These are phyloP conservation scores for Mycena floridula DNA, from an alignment of 768 basidiomycete genomes.

Conservation along the genomic window DNA sequence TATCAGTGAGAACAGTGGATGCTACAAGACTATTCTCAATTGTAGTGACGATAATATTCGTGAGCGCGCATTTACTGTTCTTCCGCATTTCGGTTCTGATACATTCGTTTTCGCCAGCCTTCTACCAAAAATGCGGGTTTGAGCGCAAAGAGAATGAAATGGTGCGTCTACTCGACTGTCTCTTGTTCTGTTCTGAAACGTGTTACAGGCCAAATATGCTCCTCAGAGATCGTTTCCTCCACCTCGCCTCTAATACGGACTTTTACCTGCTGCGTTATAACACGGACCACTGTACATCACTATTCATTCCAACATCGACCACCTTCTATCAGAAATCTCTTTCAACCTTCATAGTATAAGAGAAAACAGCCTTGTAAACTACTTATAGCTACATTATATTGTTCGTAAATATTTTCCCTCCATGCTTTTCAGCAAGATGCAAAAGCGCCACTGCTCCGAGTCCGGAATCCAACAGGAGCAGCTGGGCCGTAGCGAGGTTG, in stretches of 20 bases:
- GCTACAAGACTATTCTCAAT: constrained; percentile 98
- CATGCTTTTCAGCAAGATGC: too few relatives aligned
- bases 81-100: constrained; percentile 4
- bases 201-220: constrained; percentile 60
- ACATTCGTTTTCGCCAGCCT: constrained; percentile 46
- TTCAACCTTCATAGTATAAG: too few relatives aligned
- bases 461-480: too few relatives aligned
- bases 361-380: too few relatives aligned
- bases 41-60: constrained; percentile 89
- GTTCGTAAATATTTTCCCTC: too few relatives aligned
- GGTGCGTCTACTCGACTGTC: constrained; percentile 38
- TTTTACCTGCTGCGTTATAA: too few relatives aligned
- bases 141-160: constrained; percentile 91
- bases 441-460: too few relatives aligned
- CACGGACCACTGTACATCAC: too few relatives aligned
- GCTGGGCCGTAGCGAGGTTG: too few relatives aligned
- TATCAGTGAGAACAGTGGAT: constrained; percentile 73
- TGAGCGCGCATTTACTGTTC: constrained; percentile 52
- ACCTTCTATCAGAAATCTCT: too few relatives aligned
- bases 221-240: constrained; percentile 23
- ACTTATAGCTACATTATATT: too few relatives aligned
- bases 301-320: too few relatives aligned
- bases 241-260: not conserved
- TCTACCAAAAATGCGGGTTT: constrained; percentile 95
- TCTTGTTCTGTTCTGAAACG: not conserved